Conservation (phyloP, 306 rosid genomes). For the Morella rubra region DNA sequence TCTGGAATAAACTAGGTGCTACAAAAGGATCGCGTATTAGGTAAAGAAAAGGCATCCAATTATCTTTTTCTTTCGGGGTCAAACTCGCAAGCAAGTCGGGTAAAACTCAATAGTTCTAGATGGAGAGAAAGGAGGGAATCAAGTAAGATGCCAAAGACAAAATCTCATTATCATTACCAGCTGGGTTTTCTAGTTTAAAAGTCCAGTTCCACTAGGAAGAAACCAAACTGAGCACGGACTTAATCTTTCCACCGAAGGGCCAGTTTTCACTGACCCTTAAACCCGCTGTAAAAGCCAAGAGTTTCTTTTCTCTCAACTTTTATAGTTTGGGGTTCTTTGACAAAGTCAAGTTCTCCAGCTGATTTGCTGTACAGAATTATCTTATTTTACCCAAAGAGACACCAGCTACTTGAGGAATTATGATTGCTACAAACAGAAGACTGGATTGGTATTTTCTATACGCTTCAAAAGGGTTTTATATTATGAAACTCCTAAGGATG, state of each 20-base stretch:
- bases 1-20: not conserved
- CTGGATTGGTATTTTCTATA: too few relatives aligned
- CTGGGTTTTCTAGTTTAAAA: constrained; percentile 19
- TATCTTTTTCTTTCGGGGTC: not conserved
- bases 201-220: not conserved
- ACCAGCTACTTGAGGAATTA: too few relatives aligned
- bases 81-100: not conserved
- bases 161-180: constrained; percentile 9
- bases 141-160: constrained; percentile 13
- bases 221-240: too few relatives aligned
- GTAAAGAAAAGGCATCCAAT: not conserved
- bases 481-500: not conserved
- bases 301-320: too few relatives aligned
- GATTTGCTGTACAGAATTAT: too few relatives aligned
- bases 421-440: too few relatives aligned
- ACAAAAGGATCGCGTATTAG: not conserved
- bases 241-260: too few relatives aligned
- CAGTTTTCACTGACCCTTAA: too few relatives aligned
- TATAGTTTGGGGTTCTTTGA: too few relatives aligned
- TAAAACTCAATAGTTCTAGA: not conserved
- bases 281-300: too few relatives aligned
- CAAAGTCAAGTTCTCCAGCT: too few relatives aligned
- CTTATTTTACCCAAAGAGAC: too few relatives aligned
- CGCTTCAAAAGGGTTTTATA: not conserved
- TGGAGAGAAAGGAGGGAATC: not conserved